Evolutionary conservation across 2,329 filamentous ascomycete genomes (phyloP).

Genomic region (Talaromyces sp.): DNA sequence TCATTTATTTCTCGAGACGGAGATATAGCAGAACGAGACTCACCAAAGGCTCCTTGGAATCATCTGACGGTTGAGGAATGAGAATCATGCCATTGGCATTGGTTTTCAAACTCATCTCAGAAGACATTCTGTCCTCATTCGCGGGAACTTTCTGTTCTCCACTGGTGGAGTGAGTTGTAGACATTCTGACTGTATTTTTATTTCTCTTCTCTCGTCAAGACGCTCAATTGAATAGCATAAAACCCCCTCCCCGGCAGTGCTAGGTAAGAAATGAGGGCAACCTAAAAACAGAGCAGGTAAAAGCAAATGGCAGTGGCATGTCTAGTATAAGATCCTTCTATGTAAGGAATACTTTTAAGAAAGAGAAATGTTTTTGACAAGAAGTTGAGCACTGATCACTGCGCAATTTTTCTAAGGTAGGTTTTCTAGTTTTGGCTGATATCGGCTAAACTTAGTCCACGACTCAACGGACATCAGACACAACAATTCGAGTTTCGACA

Average conservation of each 20-base stretch:
- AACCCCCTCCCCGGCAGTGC: not conserved
- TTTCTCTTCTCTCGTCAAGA: not conserved
- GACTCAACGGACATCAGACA: not conserved
- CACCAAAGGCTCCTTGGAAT: not conserved
- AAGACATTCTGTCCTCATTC: not conserved
- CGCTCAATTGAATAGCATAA: not conserved
- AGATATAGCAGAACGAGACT: not conserved
- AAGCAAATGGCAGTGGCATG: not conserved
- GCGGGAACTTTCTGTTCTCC: not conserved
- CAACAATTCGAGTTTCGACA: not conserved
- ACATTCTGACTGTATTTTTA: not conserved
- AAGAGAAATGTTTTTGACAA: not conserved
- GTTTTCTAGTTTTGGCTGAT: not conserved
- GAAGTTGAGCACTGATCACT: not conserved
- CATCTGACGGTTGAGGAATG: not conserved
- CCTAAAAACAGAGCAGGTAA: not conserved
- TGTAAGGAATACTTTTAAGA: not conserved
- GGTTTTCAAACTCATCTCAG: constrained; percentile 1
- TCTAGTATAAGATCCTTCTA: not conserved
- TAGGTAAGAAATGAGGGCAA: not conserved
- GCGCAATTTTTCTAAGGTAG: not conserved
- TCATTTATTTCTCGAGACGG: not conserved
- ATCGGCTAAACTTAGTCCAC: not conserved
- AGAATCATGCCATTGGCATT: constrained; percentile 5
- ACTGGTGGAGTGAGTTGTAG: not conserved